Conservation (phyloP, 2,329 filamentous ascomycete genomes). For the Nigrospora sphaerica region DNA sequence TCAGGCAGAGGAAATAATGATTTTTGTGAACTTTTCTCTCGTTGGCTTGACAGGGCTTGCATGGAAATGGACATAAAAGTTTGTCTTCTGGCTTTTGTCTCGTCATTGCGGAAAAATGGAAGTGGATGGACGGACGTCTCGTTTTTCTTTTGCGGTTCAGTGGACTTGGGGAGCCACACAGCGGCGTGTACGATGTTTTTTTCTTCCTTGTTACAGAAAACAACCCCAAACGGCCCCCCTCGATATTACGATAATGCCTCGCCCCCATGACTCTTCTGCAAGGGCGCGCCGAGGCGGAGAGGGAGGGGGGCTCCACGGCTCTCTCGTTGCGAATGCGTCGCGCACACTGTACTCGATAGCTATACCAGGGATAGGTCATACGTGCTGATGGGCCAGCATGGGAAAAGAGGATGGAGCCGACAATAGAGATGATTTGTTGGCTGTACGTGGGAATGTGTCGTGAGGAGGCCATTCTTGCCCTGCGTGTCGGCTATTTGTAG, state of each 20-base stretch:
- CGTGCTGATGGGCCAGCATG: constrained; percentile 1
- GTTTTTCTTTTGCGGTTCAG: not conserved
- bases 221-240: not conserved
- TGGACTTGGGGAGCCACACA: not conserved
- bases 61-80: constrained; percentile 2
- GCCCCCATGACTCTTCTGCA: not conserved
- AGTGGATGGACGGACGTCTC: not conserved
- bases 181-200: too few species aligned
- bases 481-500: not conserved
- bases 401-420: constrained; percentile 1
- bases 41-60: constrained; percentile 5
- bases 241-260: not conserved
- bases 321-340: constrained; percentile 1
- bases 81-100: constrained; percentile 2
- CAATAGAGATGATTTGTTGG: not conserved
- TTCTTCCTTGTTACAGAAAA: not conserved
- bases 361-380: constrained; percentile 1
- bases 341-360: constrained; percentile 2
- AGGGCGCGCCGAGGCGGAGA: not conserved
- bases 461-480: not conserved
- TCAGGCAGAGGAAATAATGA: too few species aligned
- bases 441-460: not conserved
- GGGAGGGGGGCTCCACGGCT: not conserved
- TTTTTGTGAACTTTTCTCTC: not conserved
- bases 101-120: not conserved